Conservation (phyloP, 2,329 filamentous ascomycete species). For the Trichoderma guizhouense region DNA sequence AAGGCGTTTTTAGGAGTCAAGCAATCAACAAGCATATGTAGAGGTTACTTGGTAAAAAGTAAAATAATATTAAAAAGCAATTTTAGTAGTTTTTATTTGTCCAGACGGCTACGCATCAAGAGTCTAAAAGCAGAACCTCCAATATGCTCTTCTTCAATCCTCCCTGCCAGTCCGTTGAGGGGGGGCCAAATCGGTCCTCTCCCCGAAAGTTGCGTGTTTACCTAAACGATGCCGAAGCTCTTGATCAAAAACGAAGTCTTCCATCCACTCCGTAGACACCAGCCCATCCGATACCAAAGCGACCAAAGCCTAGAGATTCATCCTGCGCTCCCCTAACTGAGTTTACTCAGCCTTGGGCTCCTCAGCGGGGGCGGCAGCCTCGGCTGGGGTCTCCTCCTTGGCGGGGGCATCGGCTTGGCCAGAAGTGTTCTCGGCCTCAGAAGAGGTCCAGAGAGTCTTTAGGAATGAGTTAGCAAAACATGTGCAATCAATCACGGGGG, state of each 20-base stretch:
- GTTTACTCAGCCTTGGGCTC: constrained; percentile 69
- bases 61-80: constrained; percentile 37
- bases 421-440: constrained; percentile 79
- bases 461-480: constrained; percentile 28
- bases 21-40: constrained; percentile 12
- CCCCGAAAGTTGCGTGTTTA: constrained; percentile 40
- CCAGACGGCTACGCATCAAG: constrained; percentile 54
- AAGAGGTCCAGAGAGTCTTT: constrained; percentile 98
- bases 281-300: constrained; percentile 46
- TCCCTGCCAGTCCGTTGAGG: constrained; percentile 38
- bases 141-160: constrained; percentile 46
- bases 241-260: constrained; percentile 53
- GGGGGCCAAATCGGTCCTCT: constrained; percentile 35
- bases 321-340: constrained; percentile 22
- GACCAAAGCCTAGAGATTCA: constrained; percentile 29
- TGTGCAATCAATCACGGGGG: neutral
- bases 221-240: constrained; percentile 48
- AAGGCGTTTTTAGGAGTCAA: constrained; percentile 29
- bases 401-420: constrained; percentile 47
- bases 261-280: constrained; percentile 64
- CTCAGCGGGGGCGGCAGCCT: constrained; percentile 54
- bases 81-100: constrained; percentile 53
- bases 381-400: constrained; percentile 48
- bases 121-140: constrained; percentile 54
- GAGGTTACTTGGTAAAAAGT: constrained; percentile 23